These are phyloP conservation scores for Boletus bicolor DNA, from an alignment of 768 basidiomycete genomes.

Conservation along the genomic window DNA sequence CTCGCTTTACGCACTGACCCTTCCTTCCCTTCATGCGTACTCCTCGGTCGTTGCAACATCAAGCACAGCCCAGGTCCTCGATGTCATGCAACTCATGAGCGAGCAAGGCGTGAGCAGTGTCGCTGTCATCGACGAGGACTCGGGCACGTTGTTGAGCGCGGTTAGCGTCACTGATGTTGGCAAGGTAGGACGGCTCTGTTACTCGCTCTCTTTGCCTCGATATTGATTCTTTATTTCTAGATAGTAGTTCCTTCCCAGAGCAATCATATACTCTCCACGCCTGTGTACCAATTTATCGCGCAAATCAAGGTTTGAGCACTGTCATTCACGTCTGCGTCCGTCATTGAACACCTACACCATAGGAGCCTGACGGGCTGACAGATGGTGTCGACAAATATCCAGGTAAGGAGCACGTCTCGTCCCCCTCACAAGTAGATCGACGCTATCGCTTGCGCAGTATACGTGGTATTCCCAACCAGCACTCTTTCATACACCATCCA, in stretches of 20 bases:
- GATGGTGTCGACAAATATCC: constrained; percentile 81
- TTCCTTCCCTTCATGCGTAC: constrained; percentile 66
- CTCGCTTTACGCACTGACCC: constrained; percentile 51
- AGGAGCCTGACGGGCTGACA: constrained; percentile 72
- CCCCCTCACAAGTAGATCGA: background rate
- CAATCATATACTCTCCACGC: constrained; percentile 68
- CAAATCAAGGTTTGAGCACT: constrained; percentile 58
- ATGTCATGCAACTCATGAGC: constrained; percentile 85
- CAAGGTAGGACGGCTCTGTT: constrained; percentile 42
- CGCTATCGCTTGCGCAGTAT: constrained; percentile 44
- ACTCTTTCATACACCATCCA: constrained; percentile 69
- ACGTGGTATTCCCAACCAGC: constrained; percentile 65
- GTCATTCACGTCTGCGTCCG: background rate
- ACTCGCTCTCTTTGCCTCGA: background rate
- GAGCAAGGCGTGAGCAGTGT: constrained; percentile 82
- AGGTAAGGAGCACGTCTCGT: constrained; percentile 37
- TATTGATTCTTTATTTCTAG: constrained; percentile 32
- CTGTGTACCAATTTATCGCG: constrained; percentile 67
- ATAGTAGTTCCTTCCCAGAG: constrained; percentile 78
- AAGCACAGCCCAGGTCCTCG: constrained; percentile 61
- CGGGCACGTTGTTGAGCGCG: constrained; percentile 62
- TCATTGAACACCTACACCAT: constrained; percentile 3
- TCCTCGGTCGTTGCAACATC: constrained; percentile 59
- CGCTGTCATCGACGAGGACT: constrained; percentile 69
- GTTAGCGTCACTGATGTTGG: constrained; percentile 84